Percentiles rank a stretch among this genome's conserved stretches.
These are phyloP conservation scores for Sextonia rubra DNA, from an alignment of 164 flowering plant genomes.

Conservation along the genomic window DNA sequence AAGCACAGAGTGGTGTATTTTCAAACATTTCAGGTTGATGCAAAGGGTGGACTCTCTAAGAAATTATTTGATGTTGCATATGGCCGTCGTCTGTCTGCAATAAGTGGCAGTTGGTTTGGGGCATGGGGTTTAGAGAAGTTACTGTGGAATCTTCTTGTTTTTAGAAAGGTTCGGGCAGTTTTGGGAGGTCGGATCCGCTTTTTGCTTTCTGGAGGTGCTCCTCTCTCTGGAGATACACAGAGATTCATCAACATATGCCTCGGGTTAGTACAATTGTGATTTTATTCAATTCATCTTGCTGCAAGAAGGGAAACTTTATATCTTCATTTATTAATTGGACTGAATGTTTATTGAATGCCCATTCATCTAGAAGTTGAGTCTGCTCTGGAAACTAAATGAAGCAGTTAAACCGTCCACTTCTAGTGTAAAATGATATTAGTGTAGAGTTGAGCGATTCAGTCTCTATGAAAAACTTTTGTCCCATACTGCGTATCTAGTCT, in stretches of 20 bases:
- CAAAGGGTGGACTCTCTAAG: constrained; percentile 80
- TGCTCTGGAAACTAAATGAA: background rate
- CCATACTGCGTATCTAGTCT: too few species aligned
- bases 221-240: constrained; percentile 94
- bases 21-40: constrained; percentile 55
- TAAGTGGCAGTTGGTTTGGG: constrained; percentile 96
- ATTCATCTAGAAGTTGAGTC: background rate
- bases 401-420: too few species aligned
- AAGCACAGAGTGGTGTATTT: constrained; percentile 8
- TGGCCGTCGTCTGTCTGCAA: constrained; percentile 71
- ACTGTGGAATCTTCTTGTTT: constrained; percentile 78
- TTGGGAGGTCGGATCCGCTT: constrained; percentile 89
- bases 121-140: constrained; percentile 90
- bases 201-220: constrained; percentile 96
- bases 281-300: background rate
- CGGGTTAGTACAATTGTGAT: constrained; percentile 58
- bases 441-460: background rate
- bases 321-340: background rate
- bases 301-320: background rate
- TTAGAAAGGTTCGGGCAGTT: constrained; percentile 73
- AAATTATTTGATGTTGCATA: constrained; percentile 77
- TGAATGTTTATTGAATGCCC: background rate
- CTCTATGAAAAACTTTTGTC: too few species aligned
- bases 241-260: constrained; percentile 93
- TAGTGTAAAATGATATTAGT: too few species aligned